phyloP scores from a whole-genome alignment of 768 basidiomycete genomes.

The Galerina marginata region DNA sequence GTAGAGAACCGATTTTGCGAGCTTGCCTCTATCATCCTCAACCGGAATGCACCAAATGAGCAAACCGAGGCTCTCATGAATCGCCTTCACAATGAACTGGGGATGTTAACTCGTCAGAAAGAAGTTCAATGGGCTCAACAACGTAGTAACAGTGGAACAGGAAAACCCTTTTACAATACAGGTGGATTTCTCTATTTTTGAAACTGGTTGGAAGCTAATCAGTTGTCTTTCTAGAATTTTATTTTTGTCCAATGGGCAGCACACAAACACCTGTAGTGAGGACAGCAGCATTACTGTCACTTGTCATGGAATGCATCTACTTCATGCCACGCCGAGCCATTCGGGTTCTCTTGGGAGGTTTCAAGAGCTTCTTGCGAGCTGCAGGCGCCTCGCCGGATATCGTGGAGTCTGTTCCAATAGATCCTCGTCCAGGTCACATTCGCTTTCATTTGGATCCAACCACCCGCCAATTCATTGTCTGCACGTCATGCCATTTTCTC shows the following conservation, averaged over 20 bases:
- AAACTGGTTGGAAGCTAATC: not conserved
- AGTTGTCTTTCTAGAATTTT: not conserved
- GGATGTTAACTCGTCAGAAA: not conserved
- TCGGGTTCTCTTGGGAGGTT: constrained; percentile 22
- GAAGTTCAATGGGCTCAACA: constrained; percentile 21
- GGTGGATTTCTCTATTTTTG: not conserved
- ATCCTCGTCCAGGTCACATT: constrained; percentile 22
- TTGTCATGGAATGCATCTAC: constrained; percentile 21
- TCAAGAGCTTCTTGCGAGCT: constrained; percentile 17
- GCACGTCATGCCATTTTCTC: constrained; percentile 28
- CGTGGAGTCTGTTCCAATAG: constrained; percentile 21
- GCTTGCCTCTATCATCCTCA: not conserved
- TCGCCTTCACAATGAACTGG: not conserved
- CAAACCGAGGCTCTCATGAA: not conserved
- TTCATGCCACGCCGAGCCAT: constrained; percentile 25
- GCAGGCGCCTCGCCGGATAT: not conserved
- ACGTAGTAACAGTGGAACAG: not conserved
- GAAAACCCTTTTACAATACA: constrained; percentile 16
- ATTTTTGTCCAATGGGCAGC: not conserved
- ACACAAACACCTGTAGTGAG: not conserved
- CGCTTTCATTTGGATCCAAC: constrained; percentile 29
- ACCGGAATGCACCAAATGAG: not conserved
- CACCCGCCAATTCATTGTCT: constrained; percentile 23
- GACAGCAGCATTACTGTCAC: not conserved
- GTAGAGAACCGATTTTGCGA: not conserved